Evolutionary conservation across 345 rosid genomes (phyloP), one percentile per base, ranked within the genome.

Genomic region (Acer negundo): DNA sequence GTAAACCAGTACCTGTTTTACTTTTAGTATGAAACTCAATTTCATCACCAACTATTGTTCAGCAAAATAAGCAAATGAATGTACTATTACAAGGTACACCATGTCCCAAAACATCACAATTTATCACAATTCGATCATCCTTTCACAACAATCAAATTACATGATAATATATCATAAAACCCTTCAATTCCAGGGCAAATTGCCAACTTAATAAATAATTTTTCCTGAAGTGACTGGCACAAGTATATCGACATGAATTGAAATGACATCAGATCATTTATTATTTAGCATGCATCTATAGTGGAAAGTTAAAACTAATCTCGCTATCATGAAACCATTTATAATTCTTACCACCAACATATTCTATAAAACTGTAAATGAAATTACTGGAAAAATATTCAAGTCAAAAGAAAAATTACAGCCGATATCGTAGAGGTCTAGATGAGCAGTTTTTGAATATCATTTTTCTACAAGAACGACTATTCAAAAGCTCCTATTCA

Each of bases 341-440:
- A 20, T 9, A 44, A 61, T 61, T 23, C 40, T 24, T 26, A 8
- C 24, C 23, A 62, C 44, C 26, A 22, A 13, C 44, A 24, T 44
- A 51, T 72, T 72, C 55, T 59, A 7, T 17, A 9, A 8, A 7
- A 20, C 4, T 5, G 7, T 70, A 55, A 35, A 53, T n/a, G 44
- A 38, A 20, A 15, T 55, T 53, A 35, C 28, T 59, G 28, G 64
- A 15, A 15, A 13, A 15, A 13, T 42, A 73, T 42, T 62, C 40
- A 3, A 73, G 58, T 10, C 77, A 62, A 15, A 1, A 38, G 77
- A 74, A n/a, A 44, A 16, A 74, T 17, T 62, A 46, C 20, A 58
- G 53, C n/a, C 64, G 17, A 65, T 22, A 4, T 20, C 1, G 26
- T 46, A 61, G n/a, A 15, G 62, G 51, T 2, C 11, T 63, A 49